Conservation (phyloP, 2,329 filamentous ascomycete species). For the Sporothrix luriei region DNA sequence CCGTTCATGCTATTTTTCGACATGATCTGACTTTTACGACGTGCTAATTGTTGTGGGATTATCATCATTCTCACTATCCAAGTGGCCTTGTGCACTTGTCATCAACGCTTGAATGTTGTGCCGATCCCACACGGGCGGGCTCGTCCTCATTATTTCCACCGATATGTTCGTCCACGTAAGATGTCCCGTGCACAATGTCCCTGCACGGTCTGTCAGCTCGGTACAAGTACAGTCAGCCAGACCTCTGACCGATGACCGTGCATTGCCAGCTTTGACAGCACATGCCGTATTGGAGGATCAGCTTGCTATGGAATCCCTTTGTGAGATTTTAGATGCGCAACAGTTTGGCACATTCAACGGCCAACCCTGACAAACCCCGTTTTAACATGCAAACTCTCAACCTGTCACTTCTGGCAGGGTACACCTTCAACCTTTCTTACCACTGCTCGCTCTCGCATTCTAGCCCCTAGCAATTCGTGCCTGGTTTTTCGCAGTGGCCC, state of each 20-base stretch:
- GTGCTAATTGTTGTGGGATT: not conserved
- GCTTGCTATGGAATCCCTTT: not conserved
- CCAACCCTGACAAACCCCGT: not conserved
- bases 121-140: slow-evolving; percentile 3
- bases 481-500: too few species aligned
- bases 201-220: not conserved
- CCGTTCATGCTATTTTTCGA: not conserved
- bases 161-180: not conserved
- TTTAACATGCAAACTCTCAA: not conserved
- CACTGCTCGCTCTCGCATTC: slow-evolving; percentile 1
- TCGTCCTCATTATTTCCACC: not conserved
- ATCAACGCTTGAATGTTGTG: slow-evolving; percentile 22
- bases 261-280: not conserved
- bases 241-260: not conserved
- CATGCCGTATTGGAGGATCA: not conserved
- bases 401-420: not conserved
- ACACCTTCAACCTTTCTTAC: not conserved
- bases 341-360: not conserved
- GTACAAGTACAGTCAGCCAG: not conserved
- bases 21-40: not conserved
- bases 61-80: too few species aligned
- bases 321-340: too few species aligned
- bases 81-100: not conserved
- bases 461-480: not conserved
- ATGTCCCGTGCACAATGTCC: too few species aligned